A percentile compares a stretch with the other conserved stretches of the same genome.
phyloP scores from a whole-genome alignment of 2,329 filamentous ascomycete species.

The Pyrenophora teres region DNA sequence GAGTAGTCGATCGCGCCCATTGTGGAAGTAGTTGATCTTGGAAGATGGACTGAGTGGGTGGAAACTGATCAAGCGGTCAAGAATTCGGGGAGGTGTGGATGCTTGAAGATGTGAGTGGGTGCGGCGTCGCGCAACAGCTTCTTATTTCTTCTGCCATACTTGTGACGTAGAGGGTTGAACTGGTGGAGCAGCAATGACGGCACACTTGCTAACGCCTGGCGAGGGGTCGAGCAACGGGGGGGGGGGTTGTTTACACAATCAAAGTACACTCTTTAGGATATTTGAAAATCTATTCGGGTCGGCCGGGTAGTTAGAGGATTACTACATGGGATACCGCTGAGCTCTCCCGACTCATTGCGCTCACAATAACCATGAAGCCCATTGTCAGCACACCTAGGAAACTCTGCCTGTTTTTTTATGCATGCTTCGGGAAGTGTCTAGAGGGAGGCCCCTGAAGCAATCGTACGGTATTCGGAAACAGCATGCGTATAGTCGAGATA shows the following conservation, averaged over 20 bases:
- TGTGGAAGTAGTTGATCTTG: slow-evolving; percentile 2
- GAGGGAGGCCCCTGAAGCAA: too few relatives aligned
- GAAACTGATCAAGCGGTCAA: neutral
- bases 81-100: neutral
- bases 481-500: too few relatives aligned
- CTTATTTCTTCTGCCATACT: slow-evolving; percentile 19
- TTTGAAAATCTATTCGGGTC: too few relatives aligned
- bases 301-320: too few relatives aligned
- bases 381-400: neutral
- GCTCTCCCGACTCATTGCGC: neutral
- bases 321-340: too few relatives aligned
- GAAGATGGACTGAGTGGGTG: neutral
- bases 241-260: too few relatives aligned
- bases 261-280: too few relatives aligned
- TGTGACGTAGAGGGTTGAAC: slow-evolving; percentile 32
- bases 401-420: neutral
- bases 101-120: slow-evolving; percentile 1
- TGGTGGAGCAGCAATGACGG: slow-evolving; percentile 22
- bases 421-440: neutral
- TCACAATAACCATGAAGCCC: neutral
- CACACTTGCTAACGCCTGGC: slow-evolving; percentile 1
- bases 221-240: too few relatives aligned
- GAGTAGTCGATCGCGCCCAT: slow-evolving; percentile 44
- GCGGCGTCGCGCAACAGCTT: slow-evolving; percentile 6
- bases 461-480: too few relatives aligned